Base-by-base conservation (phyloP, 345 rosid genomes). In the Rhizophora apiculata region DNA sequence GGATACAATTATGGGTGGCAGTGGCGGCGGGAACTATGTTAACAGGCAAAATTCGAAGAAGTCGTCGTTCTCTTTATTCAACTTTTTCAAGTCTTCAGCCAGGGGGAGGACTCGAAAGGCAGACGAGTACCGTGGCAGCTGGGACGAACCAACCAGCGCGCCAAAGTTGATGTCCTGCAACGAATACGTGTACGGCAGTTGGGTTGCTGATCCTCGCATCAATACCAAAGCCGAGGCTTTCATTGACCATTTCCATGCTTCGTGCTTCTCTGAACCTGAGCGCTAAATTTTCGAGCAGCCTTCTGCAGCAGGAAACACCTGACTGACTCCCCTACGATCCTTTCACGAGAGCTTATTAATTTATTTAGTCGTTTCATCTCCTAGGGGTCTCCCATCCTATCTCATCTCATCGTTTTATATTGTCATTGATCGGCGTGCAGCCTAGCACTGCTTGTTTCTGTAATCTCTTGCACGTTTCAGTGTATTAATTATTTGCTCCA, bases 181-280 rank as follows among this genome's bases (percentile, higher is more conserved):
- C 24, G 83, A 76, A 18, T 85, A 82, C 56, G 64, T 68, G 15
- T 80, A 81, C 6, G 81, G 84, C 6, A 57, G 52, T 1, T 81
- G 75, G 57, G 81, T 83, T 60, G 85, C 80, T 1, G 87, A 81
- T 68, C 89, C 89, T 10, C 74, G 84, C 9, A 76, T 85, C 46
- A 75, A 85, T 67, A 49, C 49, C 13, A 83, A 74, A 67, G 86
- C 84, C 36, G 13, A 81, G 3, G 85, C 68, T 30, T 86, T 88
- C 78, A 90, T 90, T 5, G 82, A 82, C 49, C 78, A 75, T 75
- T 81, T 85, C 72, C 86, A 86, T 60, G 79, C 82, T 34, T 72
- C 77, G 60, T 87, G 80, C 20, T 60, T 82, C 79, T 76, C 79
- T 6, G 85, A 84, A 60, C 74, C 87, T 3, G 84, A 80, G 58